Conservation (phyloP, 2,329 filamentous ascomycete genomes). For the Nemania diffusa region DNA sequence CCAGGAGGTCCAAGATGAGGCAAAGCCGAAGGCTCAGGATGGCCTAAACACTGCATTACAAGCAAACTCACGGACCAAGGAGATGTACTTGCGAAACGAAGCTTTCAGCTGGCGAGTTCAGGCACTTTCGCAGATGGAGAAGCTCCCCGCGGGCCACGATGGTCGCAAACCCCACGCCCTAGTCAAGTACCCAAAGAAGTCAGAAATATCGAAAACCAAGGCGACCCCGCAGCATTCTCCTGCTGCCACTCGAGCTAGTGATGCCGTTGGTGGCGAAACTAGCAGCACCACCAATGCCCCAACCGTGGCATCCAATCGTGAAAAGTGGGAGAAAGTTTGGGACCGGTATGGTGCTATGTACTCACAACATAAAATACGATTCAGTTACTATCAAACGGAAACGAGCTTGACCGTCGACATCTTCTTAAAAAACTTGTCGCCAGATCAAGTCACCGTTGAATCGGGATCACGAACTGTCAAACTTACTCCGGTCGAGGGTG, state of each 20-base stretch:
- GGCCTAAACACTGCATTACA: slow-evolving; percentile 42
- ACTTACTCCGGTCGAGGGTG: slow-evolving; percentile 34
- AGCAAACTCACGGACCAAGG: slow-evolving; percentile 38
- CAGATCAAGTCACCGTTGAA: slow-evolving; percentile 54
- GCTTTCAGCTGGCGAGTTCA: slow-evolving; percentile 60
- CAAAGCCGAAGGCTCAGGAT: slow-evolving; percentile 34
- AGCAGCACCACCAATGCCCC: background rate
- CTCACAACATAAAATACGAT: slow-evolving; percentile 50
- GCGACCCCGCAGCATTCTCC: slow-evolving; percentile 28
- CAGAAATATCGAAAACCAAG: slow-evolving; percentile 40
- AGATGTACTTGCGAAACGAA: slow-evolving; percentile 49
- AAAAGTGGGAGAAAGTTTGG: slow-evolving; percentile 41
- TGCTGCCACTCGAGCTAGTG: background rate
- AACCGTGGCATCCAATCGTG: background rate
- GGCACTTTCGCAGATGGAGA: slow-evolving; percentile 58
- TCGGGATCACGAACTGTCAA: slow-evolving; percentile 43
- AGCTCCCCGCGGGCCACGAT: slow-evolving; percentile 56
- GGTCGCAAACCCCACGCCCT: slow-evolving; percentile 58
- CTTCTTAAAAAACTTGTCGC: slow-evolving; percentile 56
- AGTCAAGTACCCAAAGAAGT: slow-evolving; percentile 48
- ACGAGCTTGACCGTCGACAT: slow-evolving; percentile 51
- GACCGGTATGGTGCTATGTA: slow-evolving; percentile 36
- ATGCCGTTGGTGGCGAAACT: background rate
- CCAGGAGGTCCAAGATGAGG: slow-evolving; percentile 47
- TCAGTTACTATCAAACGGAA: slow-evolving; percentile 56